These are phyloP conservation scores for Lasiodiplodia sp. DNA, from an alignment of 2,329 filamentous ascomycete genomes.

Conservation along the genomic window DNA sequence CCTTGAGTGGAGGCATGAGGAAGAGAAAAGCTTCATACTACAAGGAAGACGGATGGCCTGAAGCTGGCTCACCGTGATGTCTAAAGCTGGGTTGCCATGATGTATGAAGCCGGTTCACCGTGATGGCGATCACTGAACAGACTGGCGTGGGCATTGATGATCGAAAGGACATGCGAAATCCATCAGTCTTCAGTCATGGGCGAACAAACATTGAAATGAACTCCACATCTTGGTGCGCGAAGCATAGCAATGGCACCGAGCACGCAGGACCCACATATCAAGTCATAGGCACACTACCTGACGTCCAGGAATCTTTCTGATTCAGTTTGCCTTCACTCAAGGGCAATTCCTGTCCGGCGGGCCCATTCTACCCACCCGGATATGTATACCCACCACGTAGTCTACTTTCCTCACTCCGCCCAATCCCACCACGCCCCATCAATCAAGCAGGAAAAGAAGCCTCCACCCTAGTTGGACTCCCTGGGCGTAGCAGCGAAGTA, in stretches of 20 bases:
- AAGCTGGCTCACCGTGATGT: neutral
- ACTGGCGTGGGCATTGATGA: neutral
- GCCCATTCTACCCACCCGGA: constrained; percentile 1
- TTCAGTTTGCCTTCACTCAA: neutral
- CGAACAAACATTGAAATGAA: neutral
- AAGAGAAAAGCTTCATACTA: constrained; percentile 34
- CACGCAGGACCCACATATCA: neutral
- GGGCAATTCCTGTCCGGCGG: constrained; percentile 12
- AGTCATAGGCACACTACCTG: neutral
- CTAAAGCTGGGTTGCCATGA: no score
- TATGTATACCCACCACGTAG: constrained; percentile 6
- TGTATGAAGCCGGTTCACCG: neutral
- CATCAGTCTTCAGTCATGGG: neutral
- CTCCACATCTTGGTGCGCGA: neutral
- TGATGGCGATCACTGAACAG: neutral
- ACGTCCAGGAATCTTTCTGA: neutral
- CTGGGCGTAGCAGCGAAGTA: constrained; percentile 78
- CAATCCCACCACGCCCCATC: neutral
- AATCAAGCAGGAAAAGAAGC: neutral
- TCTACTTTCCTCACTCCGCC: neutral
- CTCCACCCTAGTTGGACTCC: constrained; percentile 61
- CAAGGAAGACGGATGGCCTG: neutral
- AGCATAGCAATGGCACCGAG: neutral
- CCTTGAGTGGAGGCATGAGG: constrained; percentile 36
- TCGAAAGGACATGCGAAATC: neutral